Evolutionary conservation across 768 basidiomycete genomes (phyloP).

Genomic region (Vishniacozyma victoriae): DNA sequence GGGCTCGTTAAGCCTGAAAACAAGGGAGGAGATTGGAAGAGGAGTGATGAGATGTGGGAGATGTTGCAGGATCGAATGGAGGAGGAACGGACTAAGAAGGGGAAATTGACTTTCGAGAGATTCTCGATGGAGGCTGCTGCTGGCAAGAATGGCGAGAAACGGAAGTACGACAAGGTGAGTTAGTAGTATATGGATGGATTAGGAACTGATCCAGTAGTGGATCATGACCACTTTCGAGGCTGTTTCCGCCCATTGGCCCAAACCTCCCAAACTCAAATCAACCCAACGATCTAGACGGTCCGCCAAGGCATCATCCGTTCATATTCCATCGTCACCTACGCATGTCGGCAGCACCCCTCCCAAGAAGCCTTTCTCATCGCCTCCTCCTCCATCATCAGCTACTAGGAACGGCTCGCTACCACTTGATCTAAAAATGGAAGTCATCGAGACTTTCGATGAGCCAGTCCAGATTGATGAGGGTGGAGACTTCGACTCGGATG

Average conservation of each 20-base stretch:
- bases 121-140: constrained; percentile 25
- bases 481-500: constrained; percentile 43
- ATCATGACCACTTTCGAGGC: constrained; percentile 88
- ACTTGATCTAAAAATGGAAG: constrained; percentile 8
- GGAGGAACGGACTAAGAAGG: constrained; percentile 50
- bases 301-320: constrained; percentile 8
- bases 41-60: constrained; percentile 59
- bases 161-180: constrained; percentile 41
- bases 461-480: constrained; percentile 47
- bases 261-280: constrained; percentile 4
- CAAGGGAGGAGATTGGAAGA: constrained; percentile 60
- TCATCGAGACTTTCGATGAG: neutral
- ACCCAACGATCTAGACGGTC: constrained; percentile 10
- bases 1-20: constrained; percentile 57
- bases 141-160: constrained; percentile 34
- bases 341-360: constrained; percentile 1
- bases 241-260: constrained; percentile 71
- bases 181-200: neutral
- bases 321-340: constrained; percentile 5
- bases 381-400: neutral
- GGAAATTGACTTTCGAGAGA: constrained; percentile 29
- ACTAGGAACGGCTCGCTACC: constrained; percentile 4
- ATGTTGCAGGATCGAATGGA: constrained; percentile 60
- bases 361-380: constrained; percentile 1
- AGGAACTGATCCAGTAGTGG: constrained; percentile 45